Percentiles rank a stretch among this genome's conserved stretches.
These are phyloP conservation scores for Penicillium sp. DNA, from an alignment of 2,329 filamentous ascomycete genomes.

Conservation along the genomic window DNA sequence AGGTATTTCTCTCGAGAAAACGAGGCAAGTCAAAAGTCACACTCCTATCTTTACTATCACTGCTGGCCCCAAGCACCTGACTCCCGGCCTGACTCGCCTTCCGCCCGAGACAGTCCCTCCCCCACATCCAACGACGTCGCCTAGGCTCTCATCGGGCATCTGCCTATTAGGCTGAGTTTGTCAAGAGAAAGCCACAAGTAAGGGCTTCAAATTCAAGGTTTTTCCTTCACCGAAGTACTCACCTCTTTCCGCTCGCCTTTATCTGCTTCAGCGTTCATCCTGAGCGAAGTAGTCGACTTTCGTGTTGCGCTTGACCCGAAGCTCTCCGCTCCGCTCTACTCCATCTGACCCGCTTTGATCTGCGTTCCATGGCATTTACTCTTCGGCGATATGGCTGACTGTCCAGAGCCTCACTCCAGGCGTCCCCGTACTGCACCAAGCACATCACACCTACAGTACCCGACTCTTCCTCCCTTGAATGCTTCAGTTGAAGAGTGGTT, in stretches of 20 bases:
- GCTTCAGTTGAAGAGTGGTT: constrained; percentile 48
- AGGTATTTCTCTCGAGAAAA: background rate
- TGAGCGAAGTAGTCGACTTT: constrained; percentile 20
- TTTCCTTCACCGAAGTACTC: constrained; percentile 23
- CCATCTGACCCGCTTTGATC: constrained; percentile 20
- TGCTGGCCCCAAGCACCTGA: constrained; percentile 23
- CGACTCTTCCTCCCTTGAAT: constrained; percentile 46
- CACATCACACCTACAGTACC: constrained; percentile 43
- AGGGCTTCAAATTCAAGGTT: constrained; percentile 10
- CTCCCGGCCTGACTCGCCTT: constrained; percentile 26
- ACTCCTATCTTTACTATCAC: constrained; percentile 5
- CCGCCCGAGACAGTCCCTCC: constrained; percentile 23
- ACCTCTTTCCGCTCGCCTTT: constrained; percentile 24
- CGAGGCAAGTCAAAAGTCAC: background rate
- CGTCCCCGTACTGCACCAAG: constrained; percentile 32
- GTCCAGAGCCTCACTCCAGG: constrained; percentile 38
- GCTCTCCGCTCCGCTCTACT: constrained; percentile 27
- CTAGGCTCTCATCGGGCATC: constrained; percentile 29
- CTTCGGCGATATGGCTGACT: constrained; percentile 42
- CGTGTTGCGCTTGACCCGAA: constrained; percentile 22
- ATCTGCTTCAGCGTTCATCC: constrained; percentile 13
- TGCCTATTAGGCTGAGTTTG: constrained; percentile 27
- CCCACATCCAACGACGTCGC: constrained; percentile 23
- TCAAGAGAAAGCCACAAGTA: constrained; percentile 17
- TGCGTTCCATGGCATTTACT: constrained; percentile 28